These are phyloP conservation scores for Neurospora hispaniola DNA, from an alignment of 495 filamentous ascomycete species.

Conservation along the genomic window DNA sequence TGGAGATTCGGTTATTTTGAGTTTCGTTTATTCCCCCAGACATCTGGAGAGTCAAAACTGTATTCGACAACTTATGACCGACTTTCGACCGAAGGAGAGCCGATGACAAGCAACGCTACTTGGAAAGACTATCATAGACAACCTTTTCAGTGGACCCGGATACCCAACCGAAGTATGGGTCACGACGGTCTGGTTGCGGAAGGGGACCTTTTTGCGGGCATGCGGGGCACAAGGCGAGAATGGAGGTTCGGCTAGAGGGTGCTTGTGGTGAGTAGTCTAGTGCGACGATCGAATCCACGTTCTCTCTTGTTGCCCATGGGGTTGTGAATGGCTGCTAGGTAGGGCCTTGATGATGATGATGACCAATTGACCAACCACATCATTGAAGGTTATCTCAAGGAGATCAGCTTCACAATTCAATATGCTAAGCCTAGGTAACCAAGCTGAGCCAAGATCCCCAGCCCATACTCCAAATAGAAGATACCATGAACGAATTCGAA, in stretches of 20 bases:
- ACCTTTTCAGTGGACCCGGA: not conserved
- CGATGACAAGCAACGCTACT: not conserved
- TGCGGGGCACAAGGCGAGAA: not conserved
- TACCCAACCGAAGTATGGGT: not conserved
- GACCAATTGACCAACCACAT: not conserved
- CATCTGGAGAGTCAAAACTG: not conserved
- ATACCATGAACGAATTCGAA: not conserved
- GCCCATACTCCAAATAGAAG: not conserved
- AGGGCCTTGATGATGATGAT: not conserved
- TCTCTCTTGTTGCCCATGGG: not conserved
- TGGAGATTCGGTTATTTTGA: not conserved
- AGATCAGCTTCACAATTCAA: not conserved
- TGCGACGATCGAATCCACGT: not conserved
- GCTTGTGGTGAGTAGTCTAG: not conserved
- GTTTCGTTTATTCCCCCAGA: not conserved
- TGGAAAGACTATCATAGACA: not conserved
- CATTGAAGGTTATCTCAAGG: not conserved
- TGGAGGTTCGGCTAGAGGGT: not conserved
- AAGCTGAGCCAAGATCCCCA: not conserved
- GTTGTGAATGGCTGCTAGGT: not conserved
- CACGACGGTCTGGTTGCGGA: not conserved
- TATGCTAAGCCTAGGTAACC: not conserved
- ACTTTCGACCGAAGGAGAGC: not conserved
- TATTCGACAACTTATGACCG: not conserved
- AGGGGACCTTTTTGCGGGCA: not conserved